Conservation (phyloP, 1,284 basidiomycete species). For the Trametes polyzona region DNA sequence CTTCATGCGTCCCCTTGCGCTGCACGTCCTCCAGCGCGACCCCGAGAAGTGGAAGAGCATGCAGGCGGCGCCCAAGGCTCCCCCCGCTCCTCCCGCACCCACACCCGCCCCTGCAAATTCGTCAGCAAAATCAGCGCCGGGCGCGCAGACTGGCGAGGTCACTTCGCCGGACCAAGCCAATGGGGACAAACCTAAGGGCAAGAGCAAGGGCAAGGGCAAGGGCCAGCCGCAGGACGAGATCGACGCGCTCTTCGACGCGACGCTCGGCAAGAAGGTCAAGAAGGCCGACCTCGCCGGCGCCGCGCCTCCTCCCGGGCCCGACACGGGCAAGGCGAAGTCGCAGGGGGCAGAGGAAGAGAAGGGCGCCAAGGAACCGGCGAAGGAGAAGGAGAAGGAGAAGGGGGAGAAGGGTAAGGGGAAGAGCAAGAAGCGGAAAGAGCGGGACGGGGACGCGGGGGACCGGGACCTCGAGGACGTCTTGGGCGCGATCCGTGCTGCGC, state of each 20-base stretch:
- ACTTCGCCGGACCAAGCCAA: too few relatives aligned
- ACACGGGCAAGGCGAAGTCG: neutral
- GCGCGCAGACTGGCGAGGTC: too few relatives aligned
- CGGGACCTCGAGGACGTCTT: slow-evolving; percentile 43
- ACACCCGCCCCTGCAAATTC: too few relatives aligned
- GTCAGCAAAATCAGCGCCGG: too few relatives aligned
- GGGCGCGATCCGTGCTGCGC: slow-evolving; percentile 49
- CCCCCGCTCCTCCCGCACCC: slow-evolving; percentile 9
- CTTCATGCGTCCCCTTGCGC: slow-evolving; percentile 78
- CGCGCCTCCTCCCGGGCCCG: neutral
- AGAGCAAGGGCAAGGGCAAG: slow-evolving; percentile 33
- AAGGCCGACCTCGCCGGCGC: slow-evolving; percentile 44
- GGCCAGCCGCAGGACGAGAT: slow-evolving; percentile 62
- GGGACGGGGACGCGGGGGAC: slow-evolving; percentile 27
- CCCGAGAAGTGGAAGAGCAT: slow-evolving; percentile 83
- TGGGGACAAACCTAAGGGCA: neutral
- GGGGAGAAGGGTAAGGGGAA: slow-evolving; percentile 26
- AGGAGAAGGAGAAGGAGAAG: slow-evolving; percentile 15
- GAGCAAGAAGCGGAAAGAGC: slow-evolving; percentile 22
- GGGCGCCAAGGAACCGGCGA: neutral
- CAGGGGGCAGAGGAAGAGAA: neutral
- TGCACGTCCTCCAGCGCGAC: slow-evolving; percentile 77
- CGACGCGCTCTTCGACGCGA: slow-evolving; percentile 65
- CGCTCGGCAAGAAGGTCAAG: slow-evolving; percentile 60
- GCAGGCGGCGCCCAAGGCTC: slow-evolving; percentile 41